Evolutionary conservation across 129 eudicot genomes (phyloP).

Genomic region (Escallonia rubra): DNA sequence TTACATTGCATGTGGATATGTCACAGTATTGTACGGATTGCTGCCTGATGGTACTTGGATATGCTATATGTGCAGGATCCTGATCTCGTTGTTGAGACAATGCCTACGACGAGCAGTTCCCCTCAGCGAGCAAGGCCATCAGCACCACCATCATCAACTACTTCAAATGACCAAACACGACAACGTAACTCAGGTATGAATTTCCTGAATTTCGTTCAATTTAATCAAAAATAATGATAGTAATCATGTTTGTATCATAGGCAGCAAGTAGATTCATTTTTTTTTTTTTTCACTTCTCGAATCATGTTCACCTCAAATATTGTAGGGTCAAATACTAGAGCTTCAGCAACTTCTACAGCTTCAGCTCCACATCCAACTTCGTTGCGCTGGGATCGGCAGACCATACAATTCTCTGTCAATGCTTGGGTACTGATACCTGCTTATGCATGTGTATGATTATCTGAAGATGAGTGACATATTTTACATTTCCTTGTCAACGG

Average conservation of each 20-base stretch:
- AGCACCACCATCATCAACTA: conserved; percentile 46
- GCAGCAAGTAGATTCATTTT: not conserved
- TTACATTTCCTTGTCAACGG: too few relatives aligned
- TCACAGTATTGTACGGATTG: too few relatives aligned
- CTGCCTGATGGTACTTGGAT: conserved; percentile 2
- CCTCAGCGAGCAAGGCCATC: conserved; percentile 69
- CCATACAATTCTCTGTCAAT: conserved; percentile 88
- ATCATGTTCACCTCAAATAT: not conserved
- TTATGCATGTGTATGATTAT: not conserved
- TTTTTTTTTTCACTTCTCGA: not conserved
- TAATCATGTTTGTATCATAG: not conserved
- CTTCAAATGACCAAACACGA: conserved; percentile 51
- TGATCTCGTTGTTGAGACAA: conserved; percentile 78
- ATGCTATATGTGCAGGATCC: conserved; percentile 55
- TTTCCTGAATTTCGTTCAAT: not conserved
- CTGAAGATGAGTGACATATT: too few relatives aligned
- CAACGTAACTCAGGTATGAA: conserved; percentile 53
- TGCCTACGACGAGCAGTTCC: conserved; percentile 46
- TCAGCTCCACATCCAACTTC: conserved; percentile 55
- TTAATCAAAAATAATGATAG: not conserved
- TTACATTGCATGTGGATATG: too few relatives aligned
- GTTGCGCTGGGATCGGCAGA: conserved; percentile 77
- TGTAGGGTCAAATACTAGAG: conserved; percentile 60
- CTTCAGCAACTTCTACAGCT: conserved; percentile 54
- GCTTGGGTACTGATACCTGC: conserved; percentile 64